Base-by-base conservation (phyloP, 441 rosid genomes). In the Iberis amara region DNA sequence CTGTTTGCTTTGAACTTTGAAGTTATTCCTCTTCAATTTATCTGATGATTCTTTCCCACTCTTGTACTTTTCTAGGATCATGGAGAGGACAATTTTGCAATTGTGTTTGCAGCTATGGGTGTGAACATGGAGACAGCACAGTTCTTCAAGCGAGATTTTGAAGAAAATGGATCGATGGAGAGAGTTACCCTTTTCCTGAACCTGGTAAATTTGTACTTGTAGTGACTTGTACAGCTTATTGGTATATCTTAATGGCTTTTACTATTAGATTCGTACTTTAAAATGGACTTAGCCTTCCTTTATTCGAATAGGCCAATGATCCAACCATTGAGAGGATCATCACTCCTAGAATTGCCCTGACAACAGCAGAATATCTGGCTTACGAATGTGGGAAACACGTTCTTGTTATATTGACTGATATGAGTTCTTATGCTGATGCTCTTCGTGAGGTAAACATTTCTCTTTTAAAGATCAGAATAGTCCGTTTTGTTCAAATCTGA, bases 351-450 rank as follows among this genome's bases (percentile, higher is more conserved):
- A 86, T 89, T 69, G 97, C 95, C 48, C 87, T 89, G 13, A 89
- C 95, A 27, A 89, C 97, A 4, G 97, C 97, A 12, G 97, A 89
- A 48, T 89, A 89, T 49, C 58, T 89, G 72, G 99, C 99, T 6
- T 94, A 94, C 76, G 99, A 89, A 68, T 94, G 97, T 55, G 99
- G 97, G 70, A 94, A 94, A 79, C 99, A 94, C 43, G 97, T 94
- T 48, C 91, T 94, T 32, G 97, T 89, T 66, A 94, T 89, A 28
- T 79, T 89, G 40, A 89, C 95, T 0, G 97, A 89, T 54, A 86
- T 94, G 99, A 94, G 99, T 72, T 94, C 99, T 9, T 89, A 94
- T 73, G 97, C 97, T 24, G 99, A 94, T 76, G 99, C 99, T 72
- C 96, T 94, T 70, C 95, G 97, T 71, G 99, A 94, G 99, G 99